Evolutionary conservation across 192 early-diverging fungal genomes (phyloP), one percentile per base, ranked within the genome.

Genomic region (Geranomyces michiganensis): DNA sequence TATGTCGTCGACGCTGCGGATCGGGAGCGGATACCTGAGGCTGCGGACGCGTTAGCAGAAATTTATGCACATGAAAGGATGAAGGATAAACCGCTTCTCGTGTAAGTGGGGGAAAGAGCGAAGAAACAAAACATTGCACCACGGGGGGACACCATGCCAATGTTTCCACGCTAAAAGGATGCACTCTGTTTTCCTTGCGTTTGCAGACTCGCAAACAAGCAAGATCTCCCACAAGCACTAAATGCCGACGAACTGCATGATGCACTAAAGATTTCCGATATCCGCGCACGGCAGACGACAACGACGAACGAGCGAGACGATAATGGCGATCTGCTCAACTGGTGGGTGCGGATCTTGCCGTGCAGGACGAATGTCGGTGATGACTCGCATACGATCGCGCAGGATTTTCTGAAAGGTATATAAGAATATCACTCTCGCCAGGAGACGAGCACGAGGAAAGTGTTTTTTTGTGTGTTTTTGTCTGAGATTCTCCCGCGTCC

Each of bases 121-220:
- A 10, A 22, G 49, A 32, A 22, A n/a, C 7, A 53, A 53, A 15
- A 2, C n/a, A 26, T 53, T 53, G 51, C 24, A n/a, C 24, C n/a
- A n/a, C n/a, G n/a, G n/a, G n/a, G n/a, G n/a, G n/a, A n/a, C n/a
- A n/a, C n/a, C n/a, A n/a, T n/a, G n/a, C n/a, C n/a, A n/a, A n/a
- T n/a, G n/a, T n/a, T n/a, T n/a, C n/a, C n/a, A n/a, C n/a, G n/a
- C n/a, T n/a, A n/a, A n/a, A n/a, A n/a, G n/a, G n/a, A n/a, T n/a
- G n/a, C n/a, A n/a, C n/a, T n/a, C n/a, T n/a, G n/a, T n/a, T n/a
- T n/a, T n/a, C n/a, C n/a, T n/a, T n/a, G n/a, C n/a, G n/a, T 53
- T 53, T n/a, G 46, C 33, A 76, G 75, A 17, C 36, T 76, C 13
- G 70, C 75, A 32, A 76, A 73, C 33, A 76, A 76, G 45, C 62